Conservation (phyloP, 1,284 basidiomycete genomes). For the Fereydounia khargensis region DNA sequence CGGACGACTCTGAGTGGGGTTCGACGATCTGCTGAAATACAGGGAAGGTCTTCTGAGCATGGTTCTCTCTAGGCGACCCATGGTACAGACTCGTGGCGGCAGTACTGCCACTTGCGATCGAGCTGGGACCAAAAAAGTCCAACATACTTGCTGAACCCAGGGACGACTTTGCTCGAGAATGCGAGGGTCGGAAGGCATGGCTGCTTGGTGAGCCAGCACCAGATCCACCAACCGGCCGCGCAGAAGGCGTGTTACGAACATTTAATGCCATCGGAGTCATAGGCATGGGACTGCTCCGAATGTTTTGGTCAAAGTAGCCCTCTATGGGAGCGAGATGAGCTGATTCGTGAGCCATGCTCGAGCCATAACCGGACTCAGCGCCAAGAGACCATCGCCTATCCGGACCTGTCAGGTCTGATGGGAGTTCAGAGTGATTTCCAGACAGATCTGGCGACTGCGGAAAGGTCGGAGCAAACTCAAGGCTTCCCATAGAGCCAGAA, state of each 20-base stretch:
- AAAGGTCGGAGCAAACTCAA: no score
- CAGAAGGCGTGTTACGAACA: no score
- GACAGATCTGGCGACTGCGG: no score
- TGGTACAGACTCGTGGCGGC: constrained; percentile 27
- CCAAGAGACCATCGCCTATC: no score
- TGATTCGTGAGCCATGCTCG: constrained; percentile 1
- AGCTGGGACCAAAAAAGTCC: constrained; percentile 35
- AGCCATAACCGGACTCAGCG: background rate
- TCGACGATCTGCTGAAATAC: no score
- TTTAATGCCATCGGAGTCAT: background rate
- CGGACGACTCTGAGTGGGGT: no score
- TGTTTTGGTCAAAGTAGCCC: background rate
- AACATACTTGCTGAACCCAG: constrained; percentile 20
- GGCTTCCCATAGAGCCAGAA: no score
- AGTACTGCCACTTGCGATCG: constrained; percentile 19
- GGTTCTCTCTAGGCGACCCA: constrained; percentile 13
- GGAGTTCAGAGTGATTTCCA: no score
- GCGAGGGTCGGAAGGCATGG: constrained; percentile 15
- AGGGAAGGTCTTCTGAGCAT: no score
- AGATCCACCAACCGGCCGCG: no score
- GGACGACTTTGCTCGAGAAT: constrained; percentile 19
- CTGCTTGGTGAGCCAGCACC: no score
- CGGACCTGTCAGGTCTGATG: no score
- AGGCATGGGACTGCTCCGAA: background rate
- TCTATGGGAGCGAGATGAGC: constrained; percentile 6